These are phyloP conservation scores for Suhomyces sp. DNA, from an alignment of 805 yeast species.

Conservation along the genomic window DNA sequence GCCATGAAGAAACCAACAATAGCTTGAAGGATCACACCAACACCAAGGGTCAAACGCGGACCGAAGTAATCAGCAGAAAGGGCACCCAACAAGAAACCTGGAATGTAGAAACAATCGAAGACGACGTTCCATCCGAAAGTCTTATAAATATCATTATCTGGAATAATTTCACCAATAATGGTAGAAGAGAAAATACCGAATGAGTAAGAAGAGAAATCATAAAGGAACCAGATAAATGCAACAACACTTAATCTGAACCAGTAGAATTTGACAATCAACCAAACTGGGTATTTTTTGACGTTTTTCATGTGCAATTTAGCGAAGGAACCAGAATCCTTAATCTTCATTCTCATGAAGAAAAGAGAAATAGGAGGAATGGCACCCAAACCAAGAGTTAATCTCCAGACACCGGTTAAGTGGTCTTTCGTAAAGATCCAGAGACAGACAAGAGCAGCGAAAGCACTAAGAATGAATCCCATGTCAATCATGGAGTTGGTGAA, in stretches of 20 bases:
- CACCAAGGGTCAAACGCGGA: slow-evolving; percentile 74
- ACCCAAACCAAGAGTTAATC: slow-evolving; percentile 86
- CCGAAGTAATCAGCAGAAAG: slow-evolving; percentile 80
- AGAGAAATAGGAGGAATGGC: slow-evolving; percentile 82
- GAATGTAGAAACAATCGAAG: slow-evolving; percentile 81
- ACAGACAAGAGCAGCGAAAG: slow-evolving; percentile 84
- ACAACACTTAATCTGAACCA: slow-evolving; percentile 76
- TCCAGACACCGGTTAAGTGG: slow-evolving; percentile 84
- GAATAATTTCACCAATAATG: slow-evolving; percentile 60
- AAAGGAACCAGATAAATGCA: slow-evolving; percentile 83
- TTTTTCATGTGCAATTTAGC: slow-evolving; percentile 66
- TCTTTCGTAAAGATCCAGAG: slow-evolving; percentile 76
- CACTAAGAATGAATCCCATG: slow-evolving; percentile 75
- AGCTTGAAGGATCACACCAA: slow-evolving; percentile 74
- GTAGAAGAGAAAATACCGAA: slow-evolving; percentile 81
- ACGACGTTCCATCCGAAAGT: slow-evolving; percentile 93
- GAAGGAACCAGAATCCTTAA: slow-evolving; percentile 72
- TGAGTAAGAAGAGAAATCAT: slow-evolving; percentile 85
- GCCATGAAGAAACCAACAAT: slow-evolving; percentile 83
- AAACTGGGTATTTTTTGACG: slow-evolving; percentile 59
- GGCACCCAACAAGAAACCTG: slow-evolving; percentile 91
- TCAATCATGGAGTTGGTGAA: slow-evolving; percentile 90
- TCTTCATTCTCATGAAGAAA: slow-evolving; percentile 73
- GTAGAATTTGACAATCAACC: slow-evolving; percentile 71
- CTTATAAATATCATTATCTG: slow-evolving; percentile 61